Conservation (phyloP, 768 basidiomycete genomes). For the Phylloporus rhodoxanthus region DNA sequence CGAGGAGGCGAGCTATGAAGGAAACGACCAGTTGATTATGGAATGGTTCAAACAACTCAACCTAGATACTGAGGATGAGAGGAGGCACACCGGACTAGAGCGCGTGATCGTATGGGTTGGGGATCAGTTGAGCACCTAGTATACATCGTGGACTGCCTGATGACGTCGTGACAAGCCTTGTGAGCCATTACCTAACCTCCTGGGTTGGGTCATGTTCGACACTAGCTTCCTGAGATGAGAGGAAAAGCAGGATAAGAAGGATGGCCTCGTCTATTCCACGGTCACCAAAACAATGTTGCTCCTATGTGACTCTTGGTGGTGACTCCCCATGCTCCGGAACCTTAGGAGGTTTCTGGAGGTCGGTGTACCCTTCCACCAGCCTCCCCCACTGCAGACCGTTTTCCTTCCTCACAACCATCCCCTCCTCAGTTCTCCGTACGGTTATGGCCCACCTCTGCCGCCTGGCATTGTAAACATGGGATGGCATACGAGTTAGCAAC, state of each 20-base stretch:
- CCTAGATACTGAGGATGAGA: constrained; percentile 11
- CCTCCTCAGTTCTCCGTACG: constrained; percentile 63
- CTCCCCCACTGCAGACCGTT: constrained; percentile 41
- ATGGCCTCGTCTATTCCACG: too few relatives aligned
- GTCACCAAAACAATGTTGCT: constrained; percentile 22
- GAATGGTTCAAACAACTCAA: constrained; percentile 8
- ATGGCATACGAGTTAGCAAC: constrained; percentile 79
- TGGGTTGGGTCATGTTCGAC: too few relatives aligned
- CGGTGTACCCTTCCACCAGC: constrained; percentile 34
- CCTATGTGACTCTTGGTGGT: constrained; percentile 27
- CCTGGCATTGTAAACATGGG: constrained; percentile 71
- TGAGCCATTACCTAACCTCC: too few relatives aligned
- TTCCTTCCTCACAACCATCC: constrained; percentile 41
- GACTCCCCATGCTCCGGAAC: constrained; percentile 18
- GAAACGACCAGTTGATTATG: constrained; percentile 26
- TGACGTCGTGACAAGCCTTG: too few relatives aligned
- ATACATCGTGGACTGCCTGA: too few relatives aligned
- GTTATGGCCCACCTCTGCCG: constrained; percentile 50
- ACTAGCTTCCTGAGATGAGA: too few relatives aligned
- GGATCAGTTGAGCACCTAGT: constrained; percentile 40
- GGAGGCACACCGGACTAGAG: constrained; percentile 15
- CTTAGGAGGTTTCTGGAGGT: constrained; percentile 16
- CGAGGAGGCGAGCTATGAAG: constrained; percentile 38
- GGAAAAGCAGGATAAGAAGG: too few relatives aligned
- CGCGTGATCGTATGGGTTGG: constrained; percentile 31